These are phyloP conservation scores for Alternaria arbusti DNA, from an alignment of 2,329 filamentous ascomycete species.

Conservation along the genomic window DNA sequence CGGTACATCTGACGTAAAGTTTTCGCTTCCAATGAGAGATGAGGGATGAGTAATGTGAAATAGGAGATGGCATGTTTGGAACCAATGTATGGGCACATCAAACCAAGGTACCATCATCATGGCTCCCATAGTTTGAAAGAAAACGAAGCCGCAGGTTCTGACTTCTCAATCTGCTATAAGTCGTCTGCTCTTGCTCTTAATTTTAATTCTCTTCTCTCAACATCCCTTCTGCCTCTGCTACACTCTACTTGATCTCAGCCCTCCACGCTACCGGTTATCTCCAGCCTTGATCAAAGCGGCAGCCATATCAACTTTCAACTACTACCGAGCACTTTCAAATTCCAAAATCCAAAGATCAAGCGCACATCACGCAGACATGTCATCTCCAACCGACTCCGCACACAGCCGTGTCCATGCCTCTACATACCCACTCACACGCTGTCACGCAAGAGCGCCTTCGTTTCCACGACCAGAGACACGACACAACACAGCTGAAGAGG, in stretches of 20 bases:
- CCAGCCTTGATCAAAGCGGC: background rate
- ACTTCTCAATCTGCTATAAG: background rate
- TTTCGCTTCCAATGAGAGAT: background rate
- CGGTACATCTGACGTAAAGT: background rate
- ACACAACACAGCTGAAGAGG: background rate
- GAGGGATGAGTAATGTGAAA: background rate
- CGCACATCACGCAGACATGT: background rate
- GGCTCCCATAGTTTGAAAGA: background rate
- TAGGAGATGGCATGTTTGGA: background rate
- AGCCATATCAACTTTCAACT: background rate
- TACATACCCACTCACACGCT: background rate
- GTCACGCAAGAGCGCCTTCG: background rate
- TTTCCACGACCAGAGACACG: background rate
- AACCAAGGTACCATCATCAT: background rate
- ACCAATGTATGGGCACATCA: background rate
- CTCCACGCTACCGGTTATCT: background rate
- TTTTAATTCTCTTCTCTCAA: background rate
- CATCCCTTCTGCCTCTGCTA: background rate
- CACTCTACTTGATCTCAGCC: background rate
- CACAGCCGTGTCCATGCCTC: background rate
- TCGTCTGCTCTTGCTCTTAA: background rate
- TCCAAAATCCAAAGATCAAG: background rate
- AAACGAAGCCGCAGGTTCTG: background rate
- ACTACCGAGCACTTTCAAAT: background rate
- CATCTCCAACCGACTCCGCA: background rate